phyloP scores from a whole-genome alignment of 306 rosid genomes.

The Albizia julibrissin region DNA sequence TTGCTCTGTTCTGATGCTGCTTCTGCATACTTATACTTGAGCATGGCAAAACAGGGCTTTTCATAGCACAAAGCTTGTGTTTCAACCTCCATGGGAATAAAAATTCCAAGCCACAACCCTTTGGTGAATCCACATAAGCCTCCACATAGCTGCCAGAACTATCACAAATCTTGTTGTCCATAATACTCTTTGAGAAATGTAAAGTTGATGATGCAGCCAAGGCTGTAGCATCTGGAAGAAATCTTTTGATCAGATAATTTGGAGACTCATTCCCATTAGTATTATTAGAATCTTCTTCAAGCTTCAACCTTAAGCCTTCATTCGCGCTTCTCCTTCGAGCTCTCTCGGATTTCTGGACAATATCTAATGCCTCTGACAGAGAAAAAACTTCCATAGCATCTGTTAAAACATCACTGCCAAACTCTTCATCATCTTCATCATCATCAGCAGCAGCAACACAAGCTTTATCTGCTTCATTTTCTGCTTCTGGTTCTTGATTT shows the following conservation, averaged over 20 bases:
- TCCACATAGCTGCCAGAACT: conserved; percentile 31
- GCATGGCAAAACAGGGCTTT: conserved; percentile 54
- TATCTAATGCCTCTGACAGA: conserved; percentile 83
- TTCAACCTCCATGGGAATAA: conserved; percentile 73
- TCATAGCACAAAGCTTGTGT: conserved; percentile 68
- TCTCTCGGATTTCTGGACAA: conserved; percentile 58
- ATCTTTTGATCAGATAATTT: conserved; percentile 75
- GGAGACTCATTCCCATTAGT: conserved; percentile 54
- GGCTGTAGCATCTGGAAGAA: conserved; percentile 85
- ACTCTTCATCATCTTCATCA: not conserved
- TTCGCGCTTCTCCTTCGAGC: conserved; percentile 20
- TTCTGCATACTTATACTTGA: conserved; percentile 34
- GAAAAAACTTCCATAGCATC: conserved; percentile 71
- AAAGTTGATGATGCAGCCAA: conserved; percentile 66
- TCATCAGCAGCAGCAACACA: conserved; percentile 2
- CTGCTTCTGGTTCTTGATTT: conserved; percentile 3
- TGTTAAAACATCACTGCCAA: conserved; percentile 24
- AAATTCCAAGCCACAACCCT: conserved; percentile 67
- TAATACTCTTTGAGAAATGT: conserved; percentile 16
- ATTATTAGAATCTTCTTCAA: conserved; percentile 46
- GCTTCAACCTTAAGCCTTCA: conserved; percentile 48
- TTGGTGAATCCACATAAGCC: conserved; percentile 48
- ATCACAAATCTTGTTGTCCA: conserved; percentile 34
- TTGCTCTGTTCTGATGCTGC: conserved; percentile 46
- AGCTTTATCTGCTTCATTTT: not conserved